Evolutionary conservation across 2,329 filamentous ascomycete species (phyloP).

Genomic region (Rhynchosporium graminicola): DNA sequence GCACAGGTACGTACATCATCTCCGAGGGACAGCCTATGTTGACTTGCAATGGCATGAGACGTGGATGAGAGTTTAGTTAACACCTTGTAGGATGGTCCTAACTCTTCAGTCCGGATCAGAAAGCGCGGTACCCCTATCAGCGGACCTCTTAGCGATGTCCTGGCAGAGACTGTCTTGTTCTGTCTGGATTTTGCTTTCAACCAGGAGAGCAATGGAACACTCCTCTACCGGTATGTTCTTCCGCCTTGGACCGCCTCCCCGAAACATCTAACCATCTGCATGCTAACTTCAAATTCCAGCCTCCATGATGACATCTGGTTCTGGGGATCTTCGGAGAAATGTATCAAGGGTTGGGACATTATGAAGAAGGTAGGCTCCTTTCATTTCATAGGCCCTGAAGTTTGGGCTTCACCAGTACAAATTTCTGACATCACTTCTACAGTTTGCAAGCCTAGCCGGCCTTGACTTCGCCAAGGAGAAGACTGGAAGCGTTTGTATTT

Average conservation of each 20-base stretch:
- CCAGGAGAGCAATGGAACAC: slow-evolving; percentile 52
- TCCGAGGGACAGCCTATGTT: background rate
- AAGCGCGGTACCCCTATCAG: slow-evolving; percentile 60
- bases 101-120: slow-evolving; percentile 47
- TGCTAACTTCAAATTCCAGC: too few relatives aligned
- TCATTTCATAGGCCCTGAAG: background rate
- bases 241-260: too few relatives aligned
- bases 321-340: slow-evolving; percentile 57
- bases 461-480: slow-evolving; percentile 59
- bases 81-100: slow-evolving; percentile 49
- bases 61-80: background rate
- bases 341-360: slow-evolving; percentile 57
- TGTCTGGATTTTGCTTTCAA: slow-evolving; percentile 67
- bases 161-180: slow-evolving; percentile 62
- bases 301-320: slow-evolving; percentile 69
- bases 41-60: background rate
- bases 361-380: slow-evolving; percentile 42
- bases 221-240: slow-evolving; percentile 51
- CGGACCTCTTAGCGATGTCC: slow-evolving; percentile 58
- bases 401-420: background rate
- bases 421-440: slow-evolving; percentile 15
- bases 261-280: too few relatives aligned
- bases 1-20: background rate
- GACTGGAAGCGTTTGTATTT: slow-evolving; percentile 52
- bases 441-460: slow-evolving; percentile 56